These are phyloP conservation scores for Boechera divaricarpa DNA, from an alignment of 345 rosid genomes.

Conservation along the genomic window DNA sequence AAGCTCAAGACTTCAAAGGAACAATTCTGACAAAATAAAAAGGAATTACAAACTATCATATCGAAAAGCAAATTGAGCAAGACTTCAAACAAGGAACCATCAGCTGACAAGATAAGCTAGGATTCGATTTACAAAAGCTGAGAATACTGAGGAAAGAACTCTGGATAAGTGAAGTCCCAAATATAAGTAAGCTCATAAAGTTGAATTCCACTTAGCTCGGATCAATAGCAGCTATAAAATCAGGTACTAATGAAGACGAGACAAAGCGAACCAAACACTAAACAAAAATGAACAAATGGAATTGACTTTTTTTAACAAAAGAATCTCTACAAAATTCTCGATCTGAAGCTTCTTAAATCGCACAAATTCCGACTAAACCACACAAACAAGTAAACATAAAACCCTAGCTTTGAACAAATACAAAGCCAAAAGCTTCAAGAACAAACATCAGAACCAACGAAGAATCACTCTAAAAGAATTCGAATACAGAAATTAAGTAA, in stretches of 20 bases:
- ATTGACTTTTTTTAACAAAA: conserved; percentile 13
- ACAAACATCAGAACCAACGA: conserved; percentile 18
- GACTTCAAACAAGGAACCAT: conserved; percentile 4
- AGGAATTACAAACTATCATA: background rate
- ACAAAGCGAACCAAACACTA: background rate
- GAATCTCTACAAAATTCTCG: conserved; percentile 5
- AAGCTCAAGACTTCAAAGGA: background rate
- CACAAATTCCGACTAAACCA: background rate
- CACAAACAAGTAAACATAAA: conserved; percentile 19
- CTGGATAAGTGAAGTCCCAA: conserved; percentile 7
- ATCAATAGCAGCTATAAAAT: conserved; percentile 7
- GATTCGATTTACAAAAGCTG: conserved; percentile 27
- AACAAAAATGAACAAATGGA: conserved; percentile 28
- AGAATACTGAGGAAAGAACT: conserved; percentile 11
- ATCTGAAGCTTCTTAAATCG: background rate
- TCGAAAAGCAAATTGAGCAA: background rate
- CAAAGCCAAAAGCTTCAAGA: conserved; percentile 26
- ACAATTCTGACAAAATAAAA: too few relatives aligned
- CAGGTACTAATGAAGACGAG: background rate
- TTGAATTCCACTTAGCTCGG: conserved; percentile 4
- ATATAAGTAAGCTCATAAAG: conserved; percentile 19
- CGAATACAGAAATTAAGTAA: background rate
- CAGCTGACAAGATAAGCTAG: conserved; percentile 3
- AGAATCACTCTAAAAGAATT: background rate
- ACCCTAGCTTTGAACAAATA: conserved; percentile 35